Conservation (phyloP, 2,329 filamentous ascomycete genomes). For the Pezicula neosporulosa region DNA sequence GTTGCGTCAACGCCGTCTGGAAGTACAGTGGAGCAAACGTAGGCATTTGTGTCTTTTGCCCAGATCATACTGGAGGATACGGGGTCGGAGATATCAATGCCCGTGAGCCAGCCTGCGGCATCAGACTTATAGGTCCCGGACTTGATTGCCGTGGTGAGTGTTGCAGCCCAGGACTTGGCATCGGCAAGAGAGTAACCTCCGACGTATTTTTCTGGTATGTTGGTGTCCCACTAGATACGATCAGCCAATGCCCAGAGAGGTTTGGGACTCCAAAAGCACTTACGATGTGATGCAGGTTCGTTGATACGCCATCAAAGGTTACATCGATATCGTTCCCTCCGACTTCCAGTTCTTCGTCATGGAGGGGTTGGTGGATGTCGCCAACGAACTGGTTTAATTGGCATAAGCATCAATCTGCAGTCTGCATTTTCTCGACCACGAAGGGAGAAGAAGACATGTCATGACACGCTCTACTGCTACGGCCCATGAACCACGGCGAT, state of each 20-base stretch:
- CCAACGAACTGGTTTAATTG: conserved; percentile 32
- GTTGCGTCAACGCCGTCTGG: conserved; percentile 57
- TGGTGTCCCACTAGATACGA: conserved; percentile 44
- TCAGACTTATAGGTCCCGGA: conserved; percentile 47
- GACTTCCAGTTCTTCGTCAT: conserved; percentile 59
- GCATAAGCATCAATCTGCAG: conserved; percentile 1
- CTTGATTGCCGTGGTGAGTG: conserved; percentile 51
- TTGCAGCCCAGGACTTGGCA: conserved; percentile 53
- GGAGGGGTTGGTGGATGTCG: conserved; percentile 67
- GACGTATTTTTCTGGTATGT: conserved; percentile 61
- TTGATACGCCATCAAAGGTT: conserved; percentile 50
- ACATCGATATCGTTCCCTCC: conserved; percentile 70
- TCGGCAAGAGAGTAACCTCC: conserved; percentile 48
- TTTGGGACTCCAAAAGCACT: conserved; percentile 1
- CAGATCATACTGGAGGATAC: conserved; percentile 47
- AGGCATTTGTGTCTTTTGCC: conserved; percentile 61
- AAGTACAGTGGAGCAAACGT: conserved; percentile 59
- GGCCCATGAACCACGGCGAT: conserved; percentile 5
- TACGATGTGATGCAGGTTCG: conserved; percentile 69
- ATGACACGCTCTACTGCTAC: conserved; percentile 5
- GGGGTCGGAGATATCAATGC: conserved; percentile 13
- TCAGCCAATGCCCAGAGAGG: neutral
- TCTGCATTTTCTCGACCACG: conserved; percentile 10
- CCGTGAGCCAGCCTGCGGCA: conserved; percentile 13
- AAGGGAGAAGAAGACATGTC: conserved; percentile 8